Evolutionary conservation across 352 stramenopile species (phyloP), one percentile per base, ranked within the genome.

Genomic region (Globisporangium orthogonon): DNA sequence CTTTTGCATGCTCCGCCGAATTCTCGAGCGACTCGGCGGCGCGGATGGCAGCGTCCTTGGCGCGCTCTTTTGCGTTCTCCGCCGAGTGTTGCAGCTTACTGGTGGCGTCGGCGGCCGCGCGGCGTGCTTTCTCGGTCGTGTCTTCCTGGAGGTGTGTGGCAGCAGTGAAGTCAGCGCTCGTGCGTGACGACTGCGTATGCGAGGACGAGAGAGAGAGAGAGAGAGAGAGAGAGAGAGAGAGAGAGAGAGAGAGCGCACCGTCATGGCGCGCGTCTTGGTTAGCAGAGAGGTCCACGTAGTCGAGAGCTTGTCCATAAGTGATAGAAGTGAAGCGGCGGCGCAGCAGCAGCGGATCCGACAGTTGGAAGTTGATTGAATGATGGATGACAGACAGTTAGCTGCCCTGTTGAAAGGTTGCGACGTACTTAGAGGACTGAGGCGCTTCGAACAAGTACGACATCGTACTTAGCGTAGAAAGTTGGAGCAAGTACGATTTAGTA

Each of bases 11-110:
- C n/a, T 65, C 50, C 3, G 52, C 69, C 11, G 35, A 39, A 5
- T 71, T 23, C 43, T 61, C 53, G 23, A 52, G 18, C 17, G 54
- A 50, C 1, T 52, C 53, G 23, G 30, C 9, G 23, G 44, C 44
- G 47, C 48, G 30, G n/a, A 29, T n/a, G 4, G 52, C 60, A 3
- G 44, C 40, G 17, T 68, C 44, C 56, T 67, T 71, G 40, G 47
- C 43, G 35, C 63, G 43, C 43, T 52, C 47, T 6, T 15, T 29
- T 7, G 31, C 47, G 15, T 23, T 13, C n/a, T 65, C 50, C 3
- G 52, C 69, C 11, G 35, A 39, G 5, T 71, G 54, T 28, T 67
- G 62, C 23, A 65, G 51, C 10, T 43, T 56, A 7, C 62, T 58
- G 11, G 54, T 57, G 9, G 59, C 39, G 7, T 39, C 47, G 18